Conservation (phyloP, 2,329 filamentous ascomycete species). For the Fusarium fujikuroi region DNA sequence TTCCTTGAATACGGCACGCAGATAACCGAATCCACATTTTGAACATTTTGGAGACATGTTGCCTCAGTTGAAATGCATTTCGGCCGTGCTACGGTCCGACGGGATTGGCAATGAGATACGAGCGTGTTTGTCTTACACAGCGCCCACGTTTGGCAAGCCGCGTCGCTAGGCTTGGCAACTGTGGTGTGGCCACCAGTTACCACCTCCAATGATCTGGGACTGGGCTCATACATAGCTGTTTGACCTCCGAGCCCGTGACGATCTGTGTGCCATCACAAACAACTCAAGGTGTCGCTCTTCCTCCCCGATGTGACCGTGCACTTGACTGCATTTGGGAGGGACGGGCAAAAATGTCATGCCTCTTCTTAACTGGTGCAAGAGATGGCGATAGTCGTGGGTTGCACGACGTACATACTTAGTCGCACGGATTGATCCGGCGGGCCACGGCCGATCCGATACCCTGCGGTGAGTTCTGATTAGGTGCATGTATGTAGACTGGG, state of each 20-base stretch:
- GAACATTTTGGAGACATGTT: conserved; percentile 1
- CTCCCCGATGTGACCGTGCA: background rate
- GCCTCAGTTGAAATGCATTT: conserved; percentile 16
- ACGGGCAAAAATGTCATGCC: background rate
- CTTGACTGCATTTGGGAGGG: background rate
- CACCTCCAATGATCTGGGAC: conserved; percentile 1
- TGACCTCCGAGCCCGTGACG: conserved; percentile 14
- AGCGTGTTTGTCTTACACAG: conserved; percentile 17
- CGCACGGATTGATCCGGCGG: conserved; percentile 29
- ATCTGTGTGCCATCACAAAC: conserved; percentile 4
- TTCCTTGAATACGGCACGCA: conserved; percentile 9
- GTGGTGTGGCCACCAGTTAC: conserved; percentile 28
- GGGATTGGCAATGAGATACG: conserved; percentile 1
- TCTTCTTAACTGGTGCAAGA: conserved; percentile 3
- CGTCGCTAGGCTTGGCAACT: conserved; percentile 28
- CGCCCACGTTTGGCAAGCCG: conserved; percentile 17
- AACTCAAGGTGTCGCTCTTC: background rate
- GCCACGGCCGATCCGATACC: conserved; percentile 22
- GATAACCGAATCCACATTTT: conserved; percentile 29
- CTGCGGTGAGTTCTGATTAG: conserved; percentile 7
- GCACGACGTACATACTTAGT: background rate
- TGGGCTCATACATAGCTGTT: background rate
- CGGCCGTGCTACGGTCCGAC: background rate
- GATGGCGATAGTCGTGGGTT: conserved; percentile 14
- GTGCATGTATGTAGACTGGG: background rate